Conservation (phyloP, 192 early-diverging fungal species). For the Coemansia sp. region DNA sequence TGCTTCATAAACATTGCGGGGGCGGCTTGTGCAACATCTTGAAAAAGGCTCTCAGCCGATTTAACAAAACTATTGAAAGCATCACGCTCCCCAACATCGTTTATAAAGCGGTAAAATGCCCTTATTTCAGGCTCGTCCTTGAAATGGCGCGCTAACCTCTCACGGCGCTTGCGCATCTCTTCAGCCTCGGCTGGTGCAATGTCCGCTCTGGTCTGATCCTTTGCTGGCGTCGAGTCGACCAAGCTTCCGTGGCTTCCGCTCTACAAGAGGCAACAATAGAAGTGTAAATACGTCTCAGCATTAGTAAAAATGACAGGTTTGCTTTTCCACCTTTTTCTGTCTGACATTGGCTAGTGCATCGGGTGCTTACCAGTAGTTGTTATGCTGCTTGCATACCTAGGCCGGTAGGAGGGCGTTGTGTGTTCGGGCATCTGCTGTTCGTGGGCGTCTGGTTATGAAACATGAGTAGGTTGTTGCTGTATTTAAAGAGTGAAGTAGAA, state of each 20-base stretch:
- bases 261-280: background rate
- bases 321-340: background rate
- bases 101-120: background rate
- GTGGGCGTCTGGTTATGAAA: too few species aligned
- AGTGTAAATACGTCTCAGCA: background rate
- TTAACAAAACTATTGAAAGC: background rate
- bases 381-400: background rate
- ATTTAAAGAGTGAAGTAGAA: too few species aligned
- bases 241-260: background rate
- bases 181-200: background rate
- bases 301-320: background rate
- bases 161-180: background rate
- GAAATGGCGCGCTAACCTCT: background rate
- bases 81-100: background rate
- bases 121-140: background rate
- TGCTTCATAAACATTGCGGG: background rate
- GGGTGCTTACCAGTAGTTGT: background rate
- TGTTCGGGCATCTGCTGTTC: too few species aligned
- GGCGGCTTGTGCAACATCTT: slow-evolving; percentile 1
- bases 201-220: background rate
- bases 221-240: background rate
- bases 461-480: too few species aligned
- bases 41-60: background rate
- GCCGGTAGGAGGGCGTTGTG: too few species aligned
- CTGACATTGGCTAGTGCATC: background rate